Conservation (phyloP, 2,329 filamentous ascomycete species). For the Drechslera avenae region DNA sequence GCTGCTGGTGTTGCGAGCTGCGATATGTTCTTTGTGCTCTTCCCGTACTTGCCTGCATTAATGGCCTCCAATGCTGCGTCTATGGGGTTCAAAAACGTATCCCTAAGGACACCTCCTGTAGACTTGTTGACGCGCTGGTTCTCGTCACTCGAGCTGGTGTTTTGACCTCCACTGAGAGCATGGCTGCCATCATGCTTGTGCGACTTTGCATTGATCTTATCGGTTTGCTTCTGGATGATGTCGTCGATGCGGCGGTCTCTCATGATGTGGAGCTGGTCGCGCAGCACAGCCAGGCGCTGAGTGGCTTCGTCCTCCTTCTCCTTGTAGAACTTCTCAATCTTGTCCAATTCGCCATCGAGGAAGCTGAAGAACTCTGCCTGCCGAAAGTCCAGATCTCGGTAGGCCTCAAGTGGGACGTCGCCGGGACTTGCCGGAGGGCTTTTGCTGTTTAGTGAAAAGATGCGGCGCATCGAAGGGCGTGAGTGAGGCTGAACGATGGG, state of each 20-base stretch:
- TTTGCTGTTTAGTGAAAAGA: constrained; percentile 51
- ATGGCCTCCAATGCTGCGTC: constrained; percentile 51
- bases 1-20: constrained; percentile 49
- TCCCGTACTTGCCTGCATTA: constrained; percentile 57
- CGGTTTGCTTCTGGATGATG: constrained; percentile 57
- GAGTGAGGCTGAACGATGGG: constrained; percentile 31
- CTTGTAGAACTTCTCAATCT: constrained; percentile 89
- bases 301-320: constrained; percentile 86
- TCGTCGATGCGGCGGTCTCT: constrained; percentile 80
- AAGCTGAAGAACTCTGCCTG: constrained; percentile 88
- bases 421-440: constrained; percentile 44
- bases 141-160: constrained; percentile 31
- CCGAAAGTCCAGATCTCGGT: constrained; percentile 70
- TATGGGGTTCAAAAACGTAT: constrained; percentile 44
- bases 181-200: constrained; percentile 23
- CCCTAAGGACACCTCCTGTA: constrained; percentile 19
- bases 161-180: constrained; percentile 22
- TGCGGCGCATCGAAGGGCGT: constrained; percentile 47
- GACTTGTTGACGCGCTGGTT: constrained; percentile 18
- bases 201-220: constrained; percentile 41
- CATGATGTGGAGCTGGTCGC: constrained; percentile 92
- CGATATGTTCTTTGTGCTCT: constrained; percentile 56
- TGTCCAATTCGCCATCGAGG: constrained; percentile 81
- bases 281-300: constrained; percentile 69
- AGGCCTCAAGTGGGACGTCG: constrained; percentile 60